Evolutionary conservation across 2,329 filamentous ascomycete species (phyloP), one percentile per base, ranked within the genome.

Genomic region (Phyllosticta capitalensis): DNA sequence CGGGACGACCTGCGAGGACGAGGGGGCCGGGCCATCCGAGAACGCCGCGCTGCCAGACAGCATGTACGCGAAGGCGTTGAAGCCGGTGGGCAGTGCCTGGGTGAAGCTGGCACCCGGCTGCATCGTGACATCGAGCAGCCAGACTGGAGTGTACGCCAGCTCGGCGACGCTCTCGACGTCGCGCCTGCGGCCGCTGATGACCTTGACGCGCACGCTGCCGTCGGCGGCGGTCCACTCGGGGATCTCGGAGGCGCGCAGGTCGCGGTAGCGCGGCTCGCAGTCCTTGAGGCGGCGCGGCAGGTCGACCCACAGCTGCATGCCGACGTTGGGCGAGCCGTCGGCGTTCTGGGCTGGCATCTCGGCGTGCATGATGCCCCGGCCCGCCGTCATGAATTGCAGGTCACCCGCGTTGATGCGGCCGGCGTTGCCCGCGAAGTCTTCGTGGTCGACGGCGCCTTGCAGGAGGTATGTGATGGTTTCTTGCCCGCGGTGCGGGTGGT

Each of bases 371-470:
- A 97, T 95, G 50, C 92, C 92, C 20, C 82, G 79, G 3, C 92
- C 92, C 0, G 92, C 92, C 0, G 92, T 96, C 94, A 97, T 97
- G 80, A 97, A 97, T 71, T 97, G 92, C 54, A 97, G 76, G 71
- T 96, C 92, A n/a, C 92, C 92, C 0, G 88, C 76, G 62, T 87
- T 81, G 65, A 97, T 90, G 3, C 88, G 94, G 61, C 92, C 94
- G 55, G 81, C 81, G 76, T 94, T 86, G 12, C 91, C 91, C 1
- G 89, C 86, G 66, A 96, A 96, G 73, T 96, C 91, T 76, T 96
- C 91, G 69, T 96, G 91, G 75, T 96, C 90, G 61, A 95, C 85
- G 3, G 83, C 89, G 64, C 92, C 92, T 14, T 82, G 76, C n/a
- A 97, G 80, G 28, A 97, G 80, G 72, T 96, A 96, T 0, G 91